These are phyloP conservation scores for Hyaloscypha hepaticicola DNA, from an alignment of 495 filamentous ascomycete genomes.

Conservation along the genomic window DNA sequence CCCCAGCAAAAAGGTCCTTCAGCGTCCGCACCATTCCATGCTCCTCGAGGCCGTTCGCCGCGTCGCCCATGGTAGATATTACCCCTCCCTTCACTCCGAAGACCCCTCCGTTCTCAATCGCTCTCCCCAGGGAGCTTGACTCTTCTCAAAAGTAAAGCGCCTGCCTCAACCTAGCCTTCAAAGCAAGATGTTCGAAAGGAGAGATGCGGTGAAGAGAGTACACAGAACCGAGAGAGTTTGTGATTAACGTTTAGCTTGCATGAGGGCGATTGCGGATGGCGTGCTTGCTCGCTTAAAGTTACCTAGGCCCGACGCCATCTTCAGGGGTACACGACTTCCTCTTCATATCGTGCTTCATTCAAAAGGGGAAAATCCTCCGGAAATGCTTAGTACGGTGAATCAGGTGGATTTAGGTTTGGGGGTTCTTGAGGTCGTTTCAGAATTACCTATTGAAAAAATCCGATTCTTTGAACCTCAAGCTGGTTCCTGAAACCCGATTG, in stretches of 20 bases:
- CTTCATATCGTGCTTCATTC: too few relatives aligned
- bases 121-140: background rate
- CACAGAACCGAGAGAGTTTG: background rate
- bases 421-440: too few relatives aligned
- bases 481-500: too few relatives aligned
- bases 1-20: constrained; percentile 92
- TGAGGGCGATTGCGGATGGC: background rate
- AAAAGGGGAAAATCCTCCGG: too few relatives aligned
- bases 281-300: constrained; percentile 4
- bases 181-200: background rate
- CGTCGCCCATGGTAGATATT: constrained; percentile 28
- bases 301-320: background rate
- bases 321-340: background rate
- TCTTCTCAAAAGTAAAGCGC: background rate
- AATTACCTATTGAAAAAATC: too few relatives aligned
- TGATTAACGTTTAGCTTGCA: background rate
- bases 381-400: too few relatives aligned
- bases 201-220: background rate
- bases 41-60: constrained; percentile 30
- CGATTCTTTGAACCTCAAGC: too few relatives aligned
- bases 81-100: constrained; percentile 16
- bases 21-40: constrained; percentile 48
- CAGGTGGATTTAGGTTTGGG: too few relatives aligned
- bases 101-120: background rate
- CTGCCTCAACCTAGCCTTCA: background rate